Evolutionary conservation across 1,284 basidiomycete species (phyloP).

Genomic region (Rhodofomes roseus): DNA sequence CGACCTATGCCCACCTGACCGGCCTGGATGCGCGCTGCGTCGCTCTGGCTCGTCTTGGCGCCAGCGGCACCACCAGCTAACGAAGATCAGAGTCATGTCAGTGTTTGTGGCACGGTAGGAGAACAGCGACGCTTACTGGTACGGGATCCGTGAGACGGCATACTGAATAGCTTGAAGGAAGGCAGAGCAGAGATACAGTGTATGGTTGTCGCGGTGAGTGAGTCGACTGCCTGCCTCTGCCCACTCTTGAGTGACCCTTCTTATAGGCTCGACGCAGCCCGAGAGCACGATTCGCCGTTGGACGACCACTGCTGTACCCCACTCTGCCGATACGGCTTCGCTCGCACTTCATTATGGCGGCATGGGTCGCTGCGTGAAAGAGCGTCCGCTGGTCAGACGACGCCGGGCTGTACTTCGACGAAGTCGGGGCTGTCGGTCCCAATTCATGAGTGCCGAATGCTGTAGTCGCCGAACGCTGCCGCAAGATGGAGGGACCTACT

Average conservation of each 20-base stretch:
- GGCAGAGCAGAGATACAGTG: not conserved
- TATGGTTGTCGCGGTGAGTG: not conserved
- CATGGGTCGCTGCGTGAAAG: not conserved
- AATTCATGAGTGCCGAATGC: not conserved
- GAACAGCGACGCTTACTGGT: conserved; percentile 9
- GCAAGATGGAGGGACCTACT: too few species aligned
- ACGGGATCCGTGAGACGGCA: conserved; percentile 14
- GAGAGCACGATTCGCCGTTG: not conserved
- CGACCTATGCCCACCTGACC: conserved; percentile 21
- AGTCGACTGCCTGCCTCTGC: not conserved
- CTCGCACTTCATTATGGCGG: not conserved
- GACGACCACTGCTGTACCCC: not conserved
- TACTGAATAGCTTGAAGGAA: conserved; percentile 4
- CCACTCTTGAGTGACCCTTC: not conserved
- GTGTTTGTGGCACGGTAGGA: not conserved
- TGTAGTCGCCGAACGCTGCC: too few species aligned
- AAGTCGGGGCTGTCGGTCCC: not conserved
- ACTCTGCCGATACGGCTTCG: not conserved
- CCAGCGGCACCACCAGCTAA: conserved; percentile 18
- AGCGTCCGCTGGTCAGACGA: not conserved
- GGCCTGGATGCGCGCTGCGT: conserved; percentile 29
- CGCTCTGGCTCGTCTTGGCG: conserved; percentile 22
- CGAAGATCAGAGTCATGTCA: not conserved
- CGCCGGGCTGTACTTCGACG: not conserved
- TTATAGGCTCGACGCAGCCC: not conserved